These are phyloP conservation scores for Leccinum ochraceum DNA, from an alignment of 768 basidiomycete species.

Conservation along the genomic window DNA sequence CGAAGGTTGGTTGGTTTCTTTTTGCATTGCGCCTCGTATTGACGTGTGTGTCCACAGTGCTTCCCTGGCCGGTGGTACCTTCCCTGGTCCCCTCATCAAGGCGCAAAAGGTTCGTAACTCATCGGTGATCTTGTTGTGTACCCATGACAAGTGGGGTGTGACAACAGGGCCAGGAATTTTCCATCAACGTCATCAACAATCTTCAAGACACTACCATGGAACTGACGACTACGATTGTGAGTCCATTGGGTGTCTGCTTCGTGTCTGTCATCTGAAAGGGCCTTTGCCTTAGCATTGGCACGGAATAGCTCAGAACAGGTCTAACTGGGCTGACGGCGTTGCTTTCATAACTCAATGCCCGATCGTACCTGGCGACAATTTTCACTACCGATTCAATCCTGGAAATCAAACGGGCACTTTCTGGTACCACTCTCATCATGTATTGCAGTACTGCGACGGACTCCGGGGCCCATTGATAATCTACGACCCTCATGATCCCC, in stretches of 20 bases:
- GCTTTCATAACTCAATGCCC: slow-evolving; percentile 49
- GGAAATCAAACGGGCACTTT: slow-evolving; percentile 44
- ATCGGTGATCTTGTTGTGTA: not conserved
- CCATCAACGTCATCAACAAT: slow-evolving; percentile 39
- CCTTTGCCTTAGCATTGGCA: slow-evolving; percentile 36
- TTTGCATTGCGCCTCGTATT: not conserved
- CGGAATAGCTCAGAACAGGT: slow-evolving; percentile 34
- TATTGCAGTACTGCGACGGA: slow-evolving; percentile 43
- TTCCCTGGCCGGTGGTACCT: slow-evolving; percentile 45
- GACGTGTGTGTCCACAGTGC: slow-evolving; percentile 29
- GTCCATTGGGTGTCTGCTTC: slow-evolving; percentile 9
- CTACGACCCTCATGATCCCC: slow-evolving; percentile 49
- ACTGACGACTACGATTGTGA: slow-evolving; percentile 36
- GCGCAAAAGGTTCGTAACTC: slow-evolving; percentile 39
- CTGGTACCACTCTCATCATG: slow-evolving; percentile 50
- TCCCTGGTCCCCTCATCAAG: slow-evolving; percentile 50
- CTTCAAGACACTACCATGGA: slow-evolving; percentile 36
- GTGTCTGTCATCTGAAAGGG: not conserved
- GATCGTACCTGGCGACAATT: slow-evolving; percentile 39
- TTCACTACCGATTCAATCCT: slow-evolving; percentile 43
- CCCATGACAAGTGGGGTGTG: not conserved
- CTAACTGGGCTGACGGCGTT: slow-evolving; percentile 41
- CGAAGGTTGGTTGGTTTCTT: slow-evolving; percentile 33
- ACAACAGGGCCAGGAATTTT: slow-evolving; percentile 35
- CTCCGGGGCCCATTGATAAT: slow-evolving; percentile 44